A percentile compares a stretch with the other conserved stretches of the same genome.
These are phyloP conservation scores for Asterionellopsis glacialis DNA, from an alignment of 108 stramenopile genomes.

Conservation along the genomic window DNA sequence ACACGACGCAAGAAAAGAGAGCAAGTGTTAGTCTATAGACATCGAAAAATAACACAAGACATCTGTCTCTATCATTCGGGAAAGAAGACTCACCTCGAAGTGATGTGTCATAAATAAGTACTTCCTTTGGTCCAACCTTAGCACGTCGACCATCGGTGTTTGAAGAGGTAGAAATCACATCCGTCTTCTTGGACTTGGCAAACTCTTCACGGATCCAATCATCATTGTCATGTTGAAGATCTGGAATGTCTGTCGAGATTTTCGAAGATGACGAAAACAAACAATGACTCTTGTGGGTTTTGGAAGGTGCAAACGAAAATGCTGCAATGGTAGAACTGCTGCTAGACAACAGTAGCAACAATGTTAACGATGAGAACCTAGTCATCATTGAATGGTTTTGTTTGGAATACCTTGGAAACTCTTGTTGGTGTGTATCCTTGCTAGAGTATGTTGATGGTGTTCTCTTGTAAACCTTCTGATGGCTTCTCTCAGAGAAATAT, in stretches of 20 bases:
- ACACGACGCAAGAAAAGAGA: not conserved
- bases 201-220: not conserved
- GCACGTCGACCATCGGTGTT: not conserved
- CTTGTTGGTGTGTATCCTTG: too few relatives aligned
- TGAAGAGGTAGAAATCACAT: not conserved
- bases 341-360: too few relatives aligned
- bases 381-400: too few relatives aligned
- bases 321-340: too few relatives aligned
- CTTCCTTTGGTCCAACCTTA: slow-evolving; percentile 52
- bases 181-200: not conserved
- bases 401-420: too few relatives aligned
- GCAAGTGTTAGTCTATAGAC: not conserved
- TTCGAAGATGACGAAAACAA: not conserved
- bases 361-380: too few relatives aligned
- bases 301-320: too few relatives aligned
- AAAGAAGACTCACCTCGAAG: slow-evolving; percentile 46
- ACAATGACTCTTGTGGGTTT: too few relatives aligned
- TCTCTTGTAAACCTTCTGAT: too few relatives aligned
- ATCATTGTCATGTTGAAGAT: not conserved
- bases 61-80: not conserved
- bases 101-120: slow-evolving; percentile 80
- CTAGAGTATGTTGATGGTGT: too few relatives aligned
- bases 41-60: not conserved
- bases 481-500: too few relatives aligned
- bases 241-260: not conserved